Conservation (phyloP, 768 basidiomycete genomes). For the Pseudohyphozyma bogoriensis region DNA sequence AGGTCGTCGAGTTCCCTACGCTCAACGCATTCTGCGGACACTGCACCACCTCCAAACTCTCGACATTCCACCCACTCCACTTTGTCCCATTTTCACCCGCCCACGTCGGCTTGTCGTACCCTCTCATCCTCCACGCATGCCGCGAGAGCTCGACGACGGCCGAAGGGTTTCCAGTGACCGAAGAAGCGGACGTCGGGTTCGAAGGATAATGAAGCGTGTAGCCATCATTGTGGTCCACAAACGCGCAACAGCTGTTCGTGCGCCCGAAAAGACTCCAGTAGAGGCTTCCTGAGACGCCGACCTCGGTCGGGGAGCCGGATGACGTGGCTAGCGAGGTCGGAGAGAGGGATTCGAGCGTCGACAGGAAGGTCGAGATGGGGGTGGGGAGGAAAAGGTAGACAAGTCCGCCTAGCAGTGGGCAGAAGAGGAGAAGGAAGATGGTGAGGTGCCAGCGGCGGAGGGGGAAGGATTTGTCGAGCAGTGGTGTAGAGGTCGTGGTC, state of each 20-base stretch:
- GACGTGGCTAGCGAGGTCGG: too few species aligned
- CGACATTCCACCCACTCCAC: neutral
- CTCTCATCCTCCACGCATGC: constrained; percentile 21
- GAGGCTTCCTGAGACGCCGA: constrained; percentile 19
- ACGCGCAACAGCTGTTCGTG: constrained; percentile 26
- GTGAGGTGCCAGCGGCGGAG: constrained; percentile 18
- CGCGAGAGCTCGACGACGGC: constrained; percentile 6
- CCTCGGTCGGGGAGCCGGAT: too few species aligned
- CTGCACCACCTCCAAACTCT: constrained; percentile 10
- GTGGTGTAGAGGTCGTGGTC: neutral
- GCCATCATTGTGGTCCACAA: constrained; percentile 34
- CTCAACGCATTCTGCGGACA: constrained; percentile 21
- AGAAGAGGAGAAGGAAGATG: constrained; percentile 14
- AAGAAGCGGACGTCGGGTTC: constrained; percentile 1
- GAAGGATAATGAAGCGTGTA: constrained; percentile 31
- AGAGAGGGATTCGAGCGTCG: constrained; percentile 1
- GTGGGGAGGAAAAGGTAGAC: constrained; percentile 20
- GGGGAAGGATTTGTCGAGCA: constrained; percentile 5
- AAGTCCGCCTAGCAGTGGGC: constrained; percentile 15
- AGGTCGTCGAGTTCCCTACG: neutral
- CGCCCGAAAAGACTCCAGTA: constrained; percentile 32
- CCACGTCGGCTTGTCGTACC: constrained; percentile 15
- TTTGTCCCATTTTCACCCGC: neutral
- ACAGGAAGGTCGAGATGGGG: constrained; percentile 15
- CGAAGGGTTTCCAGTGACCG: too few species aligned